These are phyloP conservation scores for Nannochloris sp. DNA, from an alignment of 139 green algal genomes.

Conservation along the genomic window DNA sequence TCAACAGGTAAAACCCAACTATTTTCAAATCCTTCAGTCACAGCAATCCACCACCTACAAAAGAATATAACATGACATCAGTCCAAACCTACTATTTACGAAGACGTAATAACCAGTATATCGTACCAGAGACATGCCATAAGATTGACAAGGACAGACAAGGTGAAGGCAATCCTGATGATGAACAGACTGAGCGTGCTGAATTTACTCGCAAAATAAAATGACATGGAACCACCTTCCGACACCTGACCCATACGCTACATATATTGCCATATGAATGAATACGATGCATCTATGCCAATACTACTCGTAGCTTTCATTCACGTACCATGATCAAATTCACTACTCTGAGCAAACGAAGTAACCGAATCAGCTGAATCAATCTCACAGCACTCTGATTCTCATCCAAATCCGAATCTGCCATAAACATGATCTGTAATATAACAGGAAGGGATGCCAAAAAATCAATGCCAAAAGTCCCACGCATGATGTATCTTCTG, in stretches of 20 bases:
- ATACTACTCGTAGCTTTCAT: neutral
- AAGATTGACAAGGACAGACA: constrained; percentile 21
- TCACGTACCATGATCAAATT: neutral
- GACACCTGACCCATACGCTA: neutral
- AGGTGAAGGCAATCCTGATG: constrained; percentile 3
- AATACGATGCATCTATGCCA: too few relatives aligned
- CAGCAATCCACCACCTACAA: constrained; percentile 13
- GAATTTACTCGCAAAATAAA: neutral
- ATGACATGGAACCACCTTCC: neutral
- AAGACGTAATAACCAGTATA: neutral
- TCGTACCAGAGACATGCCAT: constrained; percentile 15
- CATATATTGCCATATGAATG: neutral
- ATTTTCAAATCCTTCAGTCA: constrained; percentile 10
- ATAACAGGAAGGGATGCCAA: constrained; percentile 10
- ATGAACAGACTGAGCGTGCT: constrained; percentile 5
- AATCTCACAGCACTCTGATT: constrained; percentile 1
- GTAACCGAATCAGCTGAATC: constrained; percentile 8
- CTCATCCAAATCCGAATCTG: neutral
- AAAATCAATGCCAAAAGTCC: constrained; percentile 15
- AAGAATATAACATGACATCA: neutral
- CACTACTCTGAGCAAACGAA: constrained; percentile 17
- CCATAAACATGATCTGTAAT: neutral
- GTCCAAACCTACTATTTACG: neutral
- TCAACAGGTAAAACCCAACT: constrained; percentile 13
- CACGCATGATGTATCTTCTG: constrained; percentile 8